Evolutionary conservation across 768 basidiomycete species (phyloP).

Genomic region (Leccinum disarticulatum): DNA sequence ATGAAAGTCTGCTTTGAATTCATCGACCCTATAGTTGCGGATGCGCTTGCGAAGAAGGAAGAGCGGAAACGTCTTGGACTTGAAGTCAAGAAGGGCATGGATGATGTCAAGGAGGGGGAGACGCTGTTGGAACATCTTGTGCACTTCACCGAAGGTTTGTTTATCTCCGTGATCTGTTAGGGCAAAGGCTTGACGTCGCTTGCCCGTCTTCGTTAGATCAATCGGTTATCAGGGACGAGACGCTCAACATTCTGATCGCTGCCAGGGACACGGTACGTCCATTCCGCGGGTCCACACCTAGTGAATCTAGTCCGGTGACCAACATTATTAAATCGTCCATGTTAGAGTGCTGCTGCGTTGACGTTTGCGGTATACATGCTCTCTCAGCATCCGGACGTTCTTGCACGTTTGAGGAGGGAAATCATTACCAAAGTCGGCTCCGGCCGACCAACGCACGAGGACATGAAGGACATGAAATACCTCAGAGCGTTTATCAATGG

Average conservation of each 20-base stretch:
- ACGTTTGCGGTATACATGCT: slow-evolving; percentile 46
- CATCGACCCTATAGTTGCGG: slow-evolving; percentile 47
- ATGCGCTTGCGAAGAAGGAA: slow-evolving; percentile 40
- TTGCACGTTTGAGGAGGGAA: slow-evolving; percentile 52
- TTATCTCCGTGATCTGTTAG: slow-evolving; percentile 1
- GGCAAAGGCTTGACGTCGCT: neutral
- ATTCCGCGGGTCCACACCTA: neutral
- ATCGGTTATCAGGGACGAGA: slow-evolving; percentile 27
- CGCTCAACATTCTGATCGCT: slow-evolving; percentile 31
- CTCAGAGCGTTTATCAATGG: slow-evolving; percentile 67
- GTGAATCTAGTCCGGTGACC: neutral
- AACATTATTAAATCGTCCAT: neutral
- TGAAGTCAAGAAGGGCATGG: slow-evolving; percentile 13
- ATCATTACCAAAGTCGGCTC: slow-evolving; percentile 53
- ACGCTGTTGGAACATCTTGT: slow-evolving; percentile 54
- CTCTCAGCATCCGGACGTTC: slow-evolving; percentile 49
- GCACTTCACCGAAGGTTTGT: slow-evolving; percentile 49
- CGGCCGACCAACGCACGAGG: slow-evolving; percentile 51
- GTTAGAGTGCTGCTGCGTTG: slow-evolving; percentile 33
- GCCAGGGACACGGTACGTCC: slow-evolving; percentile 44
- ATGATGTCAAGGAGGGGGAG: slow-evolving; percentile 39
- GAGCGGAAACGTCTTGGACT: slow-evolving; percentile 9
- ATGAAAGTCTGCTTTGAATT: slow-evolving; percentile 45
- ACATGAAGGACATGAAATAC: slow-evolving; percentile 63
- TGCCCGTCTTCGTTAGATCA: slow-evolving; percentile 15